phyloP scores from a whole-genome alignment of 2,329 filamentous ascomycete genomes.

The Cercospora sojina region DNA sequence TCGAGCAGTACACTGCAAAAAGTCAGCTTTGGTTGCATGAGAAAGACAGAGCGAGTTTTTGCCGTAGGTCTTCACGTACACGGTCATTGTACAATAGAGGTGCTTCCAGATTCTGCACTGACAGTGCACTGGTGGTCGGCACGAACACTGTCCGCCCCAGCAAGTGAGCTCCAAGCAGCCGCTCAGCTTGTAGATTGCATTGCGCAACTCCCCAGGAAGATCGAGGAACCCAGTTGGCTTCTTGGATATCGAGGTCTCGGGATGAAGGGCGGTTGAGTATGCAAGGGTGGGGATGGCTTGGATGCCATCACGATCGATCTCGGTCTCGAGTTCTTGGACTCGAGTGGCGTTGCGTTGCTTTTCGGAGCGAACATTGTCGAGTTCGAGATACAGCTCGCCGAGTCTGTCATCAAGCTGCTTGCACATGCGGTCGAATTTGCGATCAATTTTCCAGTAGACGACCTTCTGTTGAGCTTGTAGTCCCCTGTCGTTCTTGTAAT shows the following conservation, averaged over 20 bases:
- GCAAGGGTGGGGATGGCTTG: neutral
- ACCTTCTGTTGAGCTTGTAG: neutral
- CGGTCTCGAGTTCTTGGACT: neutral
- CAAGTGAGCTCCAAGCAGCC: too few relatives aligned
- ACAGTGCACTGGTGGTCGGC: too few relatives aligned
- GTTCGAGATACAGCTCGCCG: neutral
- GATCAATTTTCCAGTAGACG: neutral
- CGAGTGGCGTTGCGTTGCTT: neutral
- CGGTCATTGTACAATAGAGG: too few relatives aligned
- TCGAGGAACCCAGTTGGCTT: neutral
- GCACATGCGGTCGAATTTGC: neutral
- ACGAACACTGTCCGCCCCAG: too few relatives aligned
- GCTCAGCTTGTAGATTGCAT: neutral
- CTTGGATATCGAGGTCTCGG: neutral
- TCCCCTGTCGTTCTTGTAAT: neutral
- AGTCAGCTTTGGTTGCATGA: too few relatives aligned
- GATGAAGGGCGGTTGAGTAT: neutral
- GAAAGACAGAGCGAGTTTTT: too few relatives aligned
- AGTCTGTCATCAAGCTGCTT: neutral
- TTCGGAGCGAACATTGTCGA: neutral
- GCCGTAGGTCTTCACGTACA: too few relatives aligned
- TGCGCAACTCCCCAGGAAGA: neutral
- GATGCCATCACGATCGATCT: neutral
- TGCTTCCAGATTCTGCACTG: too few relatives aligned
- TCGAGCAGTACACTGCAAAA: too few relatives aligned